Base-by-base conservation (phyloP, 352 stramenopile species). In the Peronospora belbahrii region DNA sequence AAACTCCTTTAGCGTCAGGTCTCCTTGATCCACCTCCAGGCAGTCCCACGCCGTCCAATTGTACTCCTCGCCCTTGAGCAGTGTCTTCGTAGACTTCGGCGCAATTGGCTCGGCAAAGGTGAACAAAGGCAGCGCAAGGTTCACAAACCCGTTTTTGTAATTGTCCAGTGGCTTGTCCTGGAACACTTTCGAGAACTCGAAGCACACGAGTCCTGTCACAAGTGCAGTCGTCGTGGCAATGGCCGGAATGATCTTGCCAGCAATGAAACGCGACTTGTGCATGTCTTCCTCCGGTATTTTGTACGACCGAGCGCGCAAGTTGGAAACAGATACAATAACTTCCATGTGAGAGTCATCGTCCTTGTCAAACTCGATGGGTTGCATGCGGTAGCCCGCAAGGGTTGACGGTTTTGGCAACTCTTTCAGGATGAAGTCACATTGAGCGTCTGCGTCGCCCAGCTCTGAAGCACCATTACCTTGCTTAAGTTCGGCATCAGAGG, bases 181-280 rank as follows among this genome's bases (percentile, higher is more conserved):
- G 59, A 92, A 81, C n/a, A 87, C 77, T 62, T 99, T 99, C 57
- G 98, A 84, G 33, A 99, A 84, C 59, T 99, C 97, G 48, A 99
- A 90, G 65, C 95, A 98, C 55, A 99, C 94, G 4, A 99, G 77
- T 27, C 96, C 97, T 0, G 97, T 98, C 23, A 99, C 97, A 25
- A 99, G 71, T 13, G 96, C 95, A 10, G 97, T 99, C 6, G 97
- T 99, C 28, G 97, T 99, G 15, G 97, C 96, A 65, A 99, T 99
- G 11, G 97, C 97, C 8, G 97, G 97, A 52, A 99, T 99, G 62
- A 99, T 99, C 62, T 98, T 98, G 40, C 97, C 97, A n/a, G 97
- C 97, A 72, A 99, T 99, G 23, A 97, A 96, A 40, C 97, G 94
- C 22, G 94, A 98, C 42, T 96, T 92, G 71, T 99, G 95, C 63